Evolutionary conservation across 352 stramenopile species (phyloP).

Genomic region (Pythium plurisporium): DNA sequence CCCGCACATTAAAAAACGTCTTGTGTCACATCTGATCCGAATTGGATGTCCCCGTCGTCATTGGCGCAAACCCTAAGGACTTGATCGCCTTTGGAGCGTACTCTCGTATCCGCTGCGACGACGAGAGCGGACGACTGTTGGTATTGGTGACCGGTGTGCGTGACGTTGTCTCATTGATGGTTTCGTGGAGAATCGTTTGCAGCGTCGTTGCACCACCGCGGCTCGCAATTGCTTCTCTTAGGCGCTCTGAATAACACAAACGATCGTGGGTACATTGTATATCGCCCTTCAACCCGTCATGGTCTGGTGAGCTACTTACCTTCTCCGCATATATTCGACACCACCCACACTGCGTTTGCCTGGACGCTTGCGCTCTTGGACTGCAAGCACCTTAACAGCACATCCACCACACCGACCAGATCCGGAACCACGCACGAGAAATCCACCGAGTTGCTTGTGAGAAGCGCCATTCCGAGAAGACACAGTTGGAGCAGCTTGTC

Average conservation of each 20-base stretch:
- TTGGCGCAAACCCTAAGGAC: slow-evolving; percentile 51
- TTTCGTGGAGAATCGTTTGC: slow-evolving; percentile 62
- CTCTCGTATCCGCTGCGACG: slow-evolving; percentile 67
- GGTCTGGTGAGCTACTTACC: slow-evolving; percentile 22
- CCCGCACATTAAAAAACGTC: no score
- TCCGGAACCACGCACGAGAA: slow-evolving; percentile 29
- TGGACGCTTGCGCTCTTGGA: slow-evolving; percentile 55
- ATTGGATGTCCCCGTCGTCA: slow-evolving; percentile 14
- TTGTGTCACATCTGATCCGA: no score
- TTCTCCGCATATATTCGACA: slow-evolving; percentile 68
- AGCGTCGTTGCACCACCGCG: slow-evolving; percentile 52
- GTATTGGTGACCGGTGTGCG: background rate
- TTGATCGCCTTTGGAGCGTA: slow-evolving; percentile 75
- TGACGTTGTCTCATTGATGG: slow-evolving; percentile 1
- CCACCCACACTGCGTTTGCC: slow-evolving; percentile 70
- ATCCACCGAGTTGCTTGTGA: slow-evolving; percentile 35
- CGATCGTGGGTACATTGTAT: no score
- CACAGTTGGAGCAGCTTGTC: slow-evolving; percentile 62
- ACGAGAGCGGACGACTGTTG: slow-evolving; percentile 39
- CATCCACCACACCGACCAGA: slow-evolving; percentile 33
- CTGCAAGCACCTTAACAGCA: slow-evolving; percentile 39
- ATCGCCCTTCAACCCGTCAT: no score
- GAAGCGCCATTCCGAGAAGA: slow-evolving; percentile 55
- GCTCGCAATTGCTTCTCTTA: slow-evolving; percentile 46
- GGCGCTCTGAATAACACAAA: slow-evolving; percentile 28